Evolutionary conservation across 2,329 filamentous ascomycete genomes (phyloP).

Genomic region (Microthyrium microscopicum): DNA sequence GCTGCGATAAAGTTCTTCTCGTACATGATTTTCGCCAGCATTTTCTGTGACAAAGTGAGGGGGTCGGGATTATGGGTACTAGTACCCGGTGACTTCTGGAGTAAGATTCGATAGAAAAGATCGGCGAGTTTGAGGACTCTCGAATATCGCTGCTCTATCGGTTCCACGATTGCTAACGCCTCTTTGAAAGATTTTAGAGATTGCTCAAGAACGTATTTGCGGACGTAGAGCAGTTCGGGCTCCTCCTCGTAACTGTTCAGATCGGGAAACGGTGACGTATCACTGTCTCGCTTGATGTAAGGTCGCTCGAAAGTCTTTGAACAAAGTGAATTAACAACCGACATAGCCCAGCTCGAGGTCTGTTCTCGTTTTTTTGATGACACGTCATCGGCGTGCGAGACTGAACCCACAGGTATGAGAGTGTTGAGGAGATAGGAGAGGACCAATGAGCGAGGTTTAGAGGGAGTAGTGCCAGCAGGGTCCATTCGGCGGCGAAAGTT

Average conservation of each 20-base stretch:
- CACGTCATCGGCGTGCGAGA: slow-evolving; percentile 57
- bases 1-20: slow-evolving; percentile 91
- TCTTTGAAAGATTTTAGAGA: slow-evolving; percentile 85
- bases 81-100: slow-evolving; percentile 47
- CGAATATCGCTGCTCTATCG: slow-evolving; percentile 72
- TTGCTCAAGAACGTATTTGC: slow-evolving; percentile 88
- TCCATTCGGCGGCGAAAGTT: slow-evolving; percentile 93
- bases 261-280: slow-evolving; percentile 27
- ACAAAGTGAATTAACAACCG: slow-evolving; percentile 72
- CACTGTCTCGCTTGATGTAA: slow-evolving; percentile 29
- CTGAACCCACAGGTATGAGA: slow-evolving; percentile 49
- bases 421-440: slow-evolving; percentile 85
- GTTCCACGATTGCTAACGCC: slow-evolving; percentile 55
- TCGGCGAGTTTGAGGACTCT: slow-evolving; percentile 77
- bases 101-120: slow-evolving; percentile 83
- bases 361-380: slow-evolving; percentile 68
- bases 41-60: slow-evolving; percentile 47
- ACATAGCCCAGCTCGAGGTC: slow-evolving; percentile 73
- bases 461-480: slow-evolving; percentile 67
- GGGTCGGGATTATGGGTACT: slow-evolving; percentile 15
- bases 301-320: slow-evolving; percentile 70
- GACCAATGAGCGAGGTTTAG: slow-evolving; percentile 82
- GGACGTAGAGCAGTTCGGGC: slow-evolving; percentile 73
- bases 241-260: slow-evolving; percentile 58
- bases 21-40: slow-evolving; percentile 89